Percentiles rank a stretch among this genome's conserved stretches.
phyloP scores from a whole-genome alignment of 1,284 basidiomycete genomes.

The Apiotrichum sp. region DNA sequence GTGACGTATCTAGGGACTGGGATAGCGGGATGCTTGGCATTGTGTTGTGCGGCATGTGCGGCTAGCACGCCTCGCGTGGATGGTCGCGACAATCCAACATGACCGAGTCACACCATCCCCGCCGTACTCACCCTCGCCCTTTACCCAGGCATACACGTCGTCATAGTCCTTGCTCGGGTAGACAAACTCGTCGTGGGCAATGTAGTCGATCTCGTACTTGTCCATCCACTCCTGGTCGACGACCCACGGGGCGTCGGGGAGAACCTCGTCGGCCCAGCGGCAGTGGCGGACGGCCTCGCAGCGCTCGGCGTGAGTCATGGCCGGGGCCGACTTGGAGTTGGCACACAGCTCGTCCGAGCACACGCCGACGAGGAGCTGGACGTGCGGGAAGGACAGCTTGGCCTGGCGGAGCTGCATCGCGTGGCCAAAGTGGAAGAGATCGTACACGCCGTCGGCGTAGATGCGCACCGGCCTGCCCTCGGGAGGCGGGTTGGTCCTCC shows the following conservation, averaged over 20 bases:
- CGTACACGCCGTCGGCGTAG: constrained; percentile 94
- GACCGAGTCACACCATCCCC: too few relatives aligned
- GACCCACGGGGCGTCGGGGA: constrained; percentile 92
- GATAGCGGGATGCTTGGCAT: too few relatives aligned
- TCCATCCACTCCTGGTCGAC: constrained; percentile 75
- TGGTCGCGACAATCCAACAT: too few relatives aligned
- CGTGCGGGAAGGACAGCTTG: constrained; percentile 81
- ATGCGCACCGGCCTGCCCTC: constrained; percentile 74
- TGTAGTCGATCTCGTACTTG: constrained; percentile 85
- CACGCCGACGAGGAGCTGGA: constrained; percentile 84
- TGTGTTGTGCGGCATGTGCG: too few relatives aligned
- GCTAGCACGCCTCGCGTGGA: too few relatives aligned
- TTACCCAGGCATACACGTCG: constrained; percentile 81
- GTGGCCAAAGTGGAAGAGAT: constrained; percentile 84
- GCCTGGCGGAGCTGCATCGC: constrained; percentile 91
- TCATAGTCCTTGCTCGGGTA: constrained; percentile 67
- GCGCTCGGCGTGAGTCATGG: constrained; percentile 85
- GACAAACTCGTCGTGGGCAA: constrained; percentile 88
- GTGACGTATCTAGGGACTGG: too few relatives aligned
- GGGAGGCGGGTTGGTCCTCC: constrained; percentile 80
- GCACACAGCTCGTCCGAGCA: constrained; percentile 74
- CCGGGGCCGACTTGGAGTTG: constrained; percentile 67
- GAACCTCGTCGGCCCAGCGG: constrained; percentile 93
- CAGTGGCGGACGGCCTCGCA: constrained; percentile 87
- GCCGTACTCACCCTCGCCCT: constrained; percentile 60